phyloP scores from a whole-genome alignment of 768 basidiomycete genomes.

The Tricholoma matsutake region DNA sequence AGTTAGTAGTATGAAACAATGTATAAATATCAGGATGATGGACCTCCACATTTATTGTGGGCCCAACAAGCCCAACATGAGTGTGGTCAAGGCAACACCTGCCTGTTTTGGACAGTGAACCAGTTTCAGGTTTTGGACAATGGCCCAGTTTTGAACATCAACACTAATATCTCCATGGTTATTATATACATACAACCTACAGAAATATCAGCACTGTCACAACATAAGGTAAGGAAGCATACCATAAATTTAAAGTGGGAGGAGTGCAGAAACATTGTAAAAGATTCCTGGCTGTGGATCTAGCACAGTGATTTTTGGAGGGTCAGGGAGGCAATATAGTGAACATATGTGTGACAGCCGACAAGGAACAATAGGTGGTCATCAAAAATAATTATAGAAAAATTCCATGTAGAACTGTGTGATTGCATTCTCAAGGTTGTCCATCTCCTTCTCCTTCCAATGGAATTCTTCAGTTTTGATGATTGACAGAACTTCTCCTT shows the following conservation, averaged over 20 bases:
- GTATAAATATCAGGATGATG: too few species aligned
- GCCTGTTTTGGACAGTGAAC: too few species aligned
- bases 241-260: not conserved
- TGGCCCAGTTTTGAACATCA: too few species aligned
- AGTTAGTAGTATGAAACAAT: too few species aligned
- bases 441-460: not conserved
- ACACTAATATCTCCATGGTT: too few species aligned
- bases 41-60: too few species aligned
- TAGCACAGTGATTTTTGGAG: not conserved
- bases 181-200: too few species aligned
- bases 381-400: not conserved
- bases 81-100: too few species aligned
- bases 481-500: not conserved
- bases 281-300: not conserved
- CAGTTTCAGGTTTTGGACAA: too few species aligned
- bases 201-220: too few species aligned
- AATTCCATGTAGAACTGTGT: not conserved
- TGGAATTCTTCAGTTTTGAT: not conserved
- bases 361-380: not conserved
- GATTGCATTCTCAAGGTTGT: not conserved
- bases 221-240: not conserved
- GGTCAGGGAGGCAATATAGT: not conserved
- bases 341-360: not conserved
- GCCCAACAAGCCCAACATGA: too few species aligned
- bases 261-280: not conserved